Base-by-base conservation (phyloP, 805 yeast species). In the Metschnikowia gruessii region DNA sequence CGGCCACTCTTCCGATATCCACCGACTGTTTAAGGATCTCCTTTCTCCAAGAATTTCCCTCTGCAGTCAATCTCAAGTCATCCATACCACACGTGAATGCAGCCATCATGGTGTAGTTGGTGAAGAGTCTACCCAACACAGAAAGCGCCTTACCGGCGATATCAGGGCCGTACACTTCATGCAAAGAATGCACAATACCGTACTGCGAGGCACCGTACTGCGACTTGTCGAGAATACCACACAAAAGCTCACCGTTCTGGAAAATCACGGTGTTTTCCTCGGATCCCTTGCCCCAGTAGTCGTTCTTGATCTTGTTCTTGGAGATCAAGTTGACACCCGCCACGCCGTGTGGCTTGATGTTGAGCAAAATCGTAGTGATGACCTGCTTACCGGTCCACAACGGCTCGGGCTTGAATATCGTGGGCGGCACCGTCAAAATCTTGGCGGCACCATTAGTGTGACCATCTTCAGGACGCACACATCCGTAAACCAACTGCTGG, bases 21-120 rank as follows among this genome's bases (percentile, higher is more conserved):
- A 77, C 79, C 21, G 95, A 82, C 49, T 82, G 82, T 55, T 80
- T 72, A 65, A 95, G 76, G 51, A 94, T 87, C 50, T 89, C 95
- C 12, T 72, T 70, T 75, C 99, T 83, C 92, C 95, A 83, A 50
- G 75, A 61, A 65, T 95, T 91, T 63, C 99, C 99, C 58, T 88
- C 96, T 3, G 68, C 80, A 18, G 98, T 94, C 57, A 95, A 77
- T 64, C 96, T 81, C 66, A 94, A 76, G 73, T 94, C 99, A 66
- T 94, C 99, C 99, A 94, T 95, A 79, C 99, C 99, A 83, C 99
- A 94, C 7, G 99, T 94, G 64, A 94, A 87, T 1, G 97, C 98
- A 48, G 88, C 86, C 72, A 82, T 78, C 80, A 85, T 91, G 61
- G 85, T 90, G 67, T 89, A 94, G 66, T 87, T 89, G 18, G 99